Evolutionary conservation across 2,329 filamentous ascomycete species (phyloP).

Genomic region (Ascochyta viciae-villosae): DNA sequence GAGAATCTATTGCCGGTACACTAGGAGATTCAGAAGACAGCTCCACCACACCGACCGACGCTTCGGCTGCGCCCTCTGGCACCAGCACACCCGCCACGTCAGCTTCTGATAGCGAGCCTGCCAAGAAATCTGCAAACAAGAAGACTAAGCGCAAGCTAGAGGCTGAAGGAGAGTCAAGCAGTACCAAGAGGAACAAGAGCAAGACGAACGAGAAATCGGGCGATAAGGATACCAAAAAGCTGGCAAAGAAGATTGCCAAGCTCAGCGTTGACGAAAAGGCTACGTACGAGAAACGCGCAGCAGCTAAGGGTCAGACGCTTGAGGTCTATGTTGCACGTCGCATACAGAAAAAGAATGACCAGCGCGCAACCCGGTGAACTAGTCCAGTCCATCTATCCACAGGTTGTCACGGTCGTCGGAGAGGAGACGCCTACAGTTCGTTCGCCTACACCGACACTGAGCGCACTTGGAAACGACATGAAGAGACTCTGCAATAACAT

Average conservation of each 20-base stretch:
- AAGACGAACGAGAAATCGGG: constrained; percentile 7
- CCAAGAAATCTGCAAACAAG: constrained; percentile 14
- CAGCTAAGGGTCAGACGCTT: constrained; percentile 47
- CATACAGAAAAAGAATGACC: constrained; percentile 43
- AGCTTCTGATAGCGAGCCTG: constrained; percentile 29
- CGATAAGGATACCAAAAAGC: constrained; percentile 14
- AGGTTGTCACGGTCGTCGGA: no score
- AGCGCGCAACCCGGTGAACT: constrained; percentile 14
- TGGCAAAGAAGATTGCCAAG: constrained; percentile 37
- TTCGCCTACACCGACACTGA: no score
- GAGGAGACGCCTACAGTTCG: background rate
- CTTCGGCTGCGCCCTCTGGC: constrained; percentile 25
- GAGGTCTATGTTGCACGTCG: constrained; percentile 46
- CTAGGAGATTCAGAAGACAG: constrained; percentile 48
- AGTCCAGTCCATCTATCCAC: background rate
- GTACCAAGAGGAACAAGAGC: constrained; percentile 25
- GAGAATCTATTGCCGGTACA: constrained; percentile 78
- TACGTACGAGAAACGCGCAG: constrained; percentile 45
- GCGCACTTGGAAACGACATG: no score
- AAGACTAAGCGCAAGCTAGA: constrained; percentile 42
- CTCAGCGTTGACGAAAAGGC: constrained; percentile 37
- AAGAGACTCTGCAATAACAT: no score
- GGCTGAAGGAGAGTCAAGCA: constrained; percentile 5
- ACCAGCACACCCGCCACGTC: constrained; percentile 41
- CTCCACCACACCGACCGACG: constrained; percentile 24